A percentile compares a stretch with the other conserved stretches of the same genome.
phyloP scores from a whole-genome alignment of 495 filamentous ascomycete species.

The Talaromyces proteolyticus region DNA sequence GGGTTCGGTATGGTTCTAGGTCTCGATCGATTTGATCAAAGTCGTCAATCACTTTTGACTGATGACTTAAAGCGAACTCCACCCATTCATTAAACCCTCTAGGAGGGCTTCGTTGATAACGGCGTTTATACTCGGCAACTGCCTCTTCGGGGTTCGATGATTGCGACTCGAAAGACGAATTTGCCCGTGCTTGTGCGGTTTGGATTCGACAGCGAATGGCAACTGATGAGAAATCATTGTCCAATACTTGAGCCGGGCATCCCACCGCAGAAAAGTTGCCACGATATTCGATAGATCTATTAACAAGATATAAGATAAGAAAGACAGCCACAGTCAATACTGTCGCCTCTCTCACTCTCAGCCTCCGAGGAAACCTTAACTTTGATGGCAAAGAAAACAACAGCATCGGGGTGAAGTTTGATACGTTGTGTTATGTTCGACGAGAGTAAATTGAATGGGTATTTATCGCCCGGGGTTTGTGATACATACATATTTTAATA shows the following conservation, averaged over 20 bases:
- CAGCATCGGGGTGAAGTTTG: too few relatives aligned
- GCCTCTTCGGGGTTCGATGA: background rate
- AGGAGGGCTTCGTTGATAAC: constrained; percentile 52
- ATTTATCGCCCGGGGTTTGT: too few relatives aligned
- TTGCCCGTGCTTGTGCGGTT: background rate
- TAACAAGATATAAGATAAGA: too few relatives aligned
- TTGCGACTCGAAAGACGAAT: background rate
- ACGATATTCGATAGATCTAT: too few relatives aligned
- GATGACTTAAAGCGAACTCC: constrained; percentile 47
- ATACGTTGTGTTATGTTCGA: too few relatives aligned
- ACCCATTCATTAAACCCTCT: constrained; percentile 64
- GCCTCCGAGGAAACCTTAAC: too few relatives aligned
- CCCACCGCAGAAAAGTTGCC: too few relatives aligned
- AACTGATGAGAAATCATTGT: background rate
- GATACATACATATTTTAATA: too few relatives aligned
- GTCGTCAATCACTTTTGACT: constrained; percentile 55
- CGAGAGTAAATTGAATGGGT: too few relatives aligned
- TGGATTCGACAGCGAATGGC: background rate
- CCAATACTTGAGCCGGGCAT: background rate
- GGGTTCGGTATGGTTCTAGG: constrained; percentile 57
- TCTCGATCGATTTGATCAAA: constrained; percentile 51
- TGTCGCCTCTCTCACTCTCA: too few relatives aligned
- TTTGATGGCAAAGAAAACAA: too few relatives aligned
- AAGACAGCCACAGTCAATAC: too few relatives aligned
- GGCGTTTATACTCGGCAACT: constrained; percentile 42